A percentile compares a stretch with the other conserved stretches of the same genome.
These are phyloP conservation scores for Typha latifolia DNA, from an alignment of 176 grass and related monocot genomes.

Conservation along the genomic window DNA sequence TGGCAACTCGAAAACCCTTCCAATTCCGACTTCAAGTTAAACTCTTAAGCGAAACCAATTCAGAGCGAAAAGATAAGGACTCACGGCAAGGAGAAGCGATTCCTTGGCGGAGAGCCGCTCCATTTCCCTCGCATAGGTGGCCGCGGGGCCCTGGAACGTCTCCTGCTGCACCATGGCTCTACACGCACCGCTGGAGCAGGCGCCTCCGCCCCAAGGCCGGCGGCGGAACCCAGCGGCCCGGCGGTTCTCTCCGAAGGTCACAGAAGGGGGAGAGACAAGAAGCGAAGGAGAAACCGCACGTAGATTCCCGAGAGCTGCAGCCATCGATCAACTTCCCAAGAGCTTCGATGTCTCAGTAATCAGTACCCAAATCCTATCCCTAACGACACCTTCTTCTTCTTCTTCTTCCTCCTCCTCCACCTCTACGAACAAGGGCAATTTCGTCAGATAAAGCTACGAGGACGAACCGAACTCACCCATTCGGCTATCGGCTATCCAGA, in stretches of 20 bases:
- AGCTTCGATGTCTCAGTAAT: not conserved
- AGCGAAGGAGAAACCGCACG: conserved; percentile 9
- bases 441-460: not conserved
- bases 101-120: conserved; percentile 94
- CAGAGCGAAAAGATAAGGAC: conserved; percentile 1
- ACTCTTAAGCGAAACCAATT: not conserved
- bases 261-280: not conserved
- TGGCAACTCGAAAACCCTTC: not conserved
- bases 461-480: no score
- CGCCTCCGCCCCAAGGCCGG: not conserved
- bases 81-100: conserved; percentile 85
- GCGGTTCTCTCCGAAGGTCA: conserved; percentile 14
- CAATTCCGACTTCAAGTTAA: not conserved
- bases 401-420: not conserved
- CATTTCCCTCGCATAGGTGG: conserved; percentile 93
- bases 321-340: conserved; percentile 12
- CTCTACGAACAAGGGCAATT: not conserved
- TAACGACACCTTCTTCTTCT: not conserved
- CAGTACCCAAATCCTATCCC: not conserved
- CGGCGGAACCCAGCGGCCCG: conserved; percentile 3
- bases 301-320: conserved; percentile 16
- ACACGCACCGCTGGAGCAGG: conserved; percentile 11
- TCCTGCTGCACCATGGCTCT: conserved; percentile 41
- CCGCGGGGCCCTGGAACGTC: conserved; percentile 60
- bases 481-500: no score